phyloP scores from a whole-genome alignment of 768 basidiomycete species.

The Mycena belliarum region DNA sequence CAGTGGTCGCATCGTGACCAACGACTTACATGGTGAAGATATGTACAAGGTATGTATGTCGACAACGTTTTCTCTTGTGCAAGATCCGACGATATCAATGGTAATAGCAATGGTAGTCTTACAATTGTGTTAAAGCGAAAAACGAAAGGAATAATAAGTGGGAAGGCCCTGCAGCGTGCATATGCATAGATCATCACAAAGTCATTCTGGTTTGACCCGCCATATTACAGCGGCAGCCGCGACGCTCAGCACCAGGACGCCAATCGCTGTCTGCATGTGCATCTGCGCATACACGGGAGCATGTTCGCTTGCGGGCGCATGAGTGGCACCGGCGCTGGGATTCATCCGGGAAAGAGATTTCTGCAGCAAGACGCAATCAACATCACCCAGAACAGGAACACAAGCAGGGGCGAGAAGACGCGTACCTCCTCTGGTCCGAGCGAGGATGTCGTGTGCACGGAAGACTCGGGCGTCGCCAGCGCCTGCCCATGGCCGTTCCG shows the following conservation, averaged over 20 bases:
- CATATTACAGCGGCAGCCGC: slow-evolving; percentile 75
- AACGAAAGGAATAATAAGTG: not conserved
- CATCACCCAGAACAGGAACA: slow-evolving; percentile 16
- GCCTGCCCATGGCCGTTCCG: slow-evolving; percentile 23
- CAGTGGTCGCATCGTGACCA: no score
- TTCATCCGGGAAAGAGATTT: slow-evolving; percentile 10
- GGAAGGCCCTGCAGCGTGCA: no score
- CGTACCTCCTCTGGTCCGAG: slow-evolving; percentile 21
- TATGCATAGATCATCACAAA: slow-evolving; percentile 2
- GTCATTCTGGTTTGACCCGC: slow-evolving; percentile 51
- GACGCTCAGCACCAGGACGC: slow-evolving; percentile 64
- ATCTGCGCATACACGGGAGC: slow-evolving; percentile 24
- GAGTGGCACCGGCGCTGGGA: no score
- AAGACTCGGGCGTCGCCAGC: slow-evolving; percentile 32
- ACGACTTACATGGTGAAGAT: no score
- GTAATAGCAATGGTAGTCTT: slow-evolving; percentile 14
- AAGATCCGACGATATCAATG: not conserved
- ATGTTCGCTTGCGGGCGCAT: slow-evolving; percentile 1
- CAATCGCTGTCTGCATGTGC: slow-evolving; percentile 58
- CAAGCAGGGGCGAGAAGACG: slow-evolving; percentile 21
- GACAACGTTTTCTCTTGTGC: no score
- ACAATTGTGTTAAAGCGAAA: slow-evolving; percentile 19
- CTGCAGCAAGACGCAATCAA: slow-evolving; percentile 22
- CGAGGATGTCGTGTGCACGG: slow-evolving; percentile 24
- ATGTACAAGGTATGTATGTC: no score